These are phyloP conservation scores for Spencermartinsiella ligniputridi DNA, from an alignment of 1,139 yeast genomes.

Conservation along the genomic window DNA sequence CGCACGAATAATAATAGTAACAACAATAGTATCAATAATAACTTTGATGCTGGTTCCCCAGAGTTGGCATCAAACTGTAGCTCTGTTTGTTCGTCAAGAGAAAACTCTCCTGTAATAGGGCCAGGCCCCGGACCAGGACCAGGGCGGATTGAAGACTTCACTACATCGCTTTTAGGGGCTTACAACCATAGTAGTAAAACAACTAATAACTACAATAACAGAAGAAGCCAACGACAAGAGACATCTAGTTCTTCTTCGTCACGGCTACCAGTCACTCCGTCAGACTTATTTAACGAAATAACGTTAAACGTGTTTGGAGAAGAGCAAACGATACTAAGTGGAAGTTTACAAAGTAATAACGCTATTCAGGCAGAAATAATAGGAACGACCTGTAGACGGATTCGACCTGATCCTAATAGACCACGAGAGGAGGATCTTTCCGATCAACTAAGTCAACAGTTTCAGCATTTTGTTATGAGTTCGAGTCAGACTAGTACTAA, in stretches of 20 bases:
- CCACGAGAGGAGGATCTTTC: background rate
- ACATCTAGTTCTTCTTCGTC: background rate
- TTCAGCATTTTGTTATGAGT: background rate
- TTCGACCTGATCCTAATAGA: slow-evolving; percentile 1
- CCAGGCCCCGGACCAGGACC: no score
- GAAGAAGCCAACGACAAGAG: no score
- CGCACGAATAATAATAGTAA: background rate
- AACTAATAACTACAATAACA: no score
- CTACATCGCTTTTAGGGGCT: no score
- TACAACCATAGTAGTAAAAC: no score
- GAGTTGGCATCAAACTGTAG: slow-evolving; percentile 4
- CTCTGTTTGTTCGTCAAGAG: slow-evolving; percentile 2
- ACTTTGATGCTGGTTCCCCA: slow-evolving; percentile 1
- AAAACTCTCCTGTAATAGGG: slow-evolving; percentile 1
- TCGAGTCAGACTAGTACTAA: background rate
- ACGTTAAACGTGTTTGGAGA: slow-evolving; percentile 13
- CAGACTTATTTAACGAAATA: slow-evolving; percentile 11
- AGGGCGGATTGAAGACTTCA: no score
- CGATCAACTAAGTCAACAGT: background rate
- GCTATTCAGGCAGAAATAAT: background rate
- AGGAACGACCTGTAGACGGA: background rate
- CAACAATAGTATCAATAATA: no score
- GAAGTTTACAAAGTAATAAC: background rate
- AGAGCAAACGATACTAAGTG: slow-evolving; percentile 14
- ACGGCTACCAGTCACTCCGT: background rate